These are phyloP conservation scores for Umbilicus rupestris DNA, from an alignment of 164 flowering plant genomes.

Conservation along the genomic window DNA sequence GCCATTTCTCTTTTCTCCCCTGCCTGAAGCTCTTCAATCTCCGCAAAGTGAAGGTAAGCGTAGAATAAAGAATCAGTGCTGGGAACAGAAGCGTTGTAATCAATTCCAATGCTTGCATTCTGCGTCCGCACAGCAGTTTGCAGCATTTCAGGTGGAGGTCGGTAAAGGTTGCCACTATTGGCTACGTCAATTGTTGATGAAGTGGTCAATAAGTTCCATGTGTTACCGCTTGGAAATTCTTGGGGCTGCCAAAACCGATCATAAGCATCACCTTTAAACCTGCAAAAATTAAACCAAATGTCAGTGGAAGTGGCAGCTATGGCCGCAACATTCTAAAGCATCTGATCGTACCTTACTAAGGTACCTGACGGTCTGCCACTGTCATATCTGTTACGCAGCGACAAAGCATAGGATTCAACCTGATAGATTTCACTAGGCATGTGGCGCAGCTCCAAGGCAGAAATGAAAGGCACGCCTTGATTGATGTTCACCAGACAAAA, in stretches of 20 bases:
- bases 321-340: no score
- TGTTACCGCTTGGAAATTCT: neutral
- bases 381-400: neutral
- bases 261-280: slow-evolving; percentile 3
- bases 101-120: neutral
- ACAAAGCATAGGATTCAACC: neutral
- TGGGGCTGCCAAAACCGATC: neutral
- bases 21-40: no score
- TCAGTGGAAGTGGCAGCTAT: no score
- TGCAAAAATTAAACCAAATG: neutral
- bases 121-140: neutral
- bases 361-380: neutral
- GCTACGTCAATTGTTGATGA: neutral
- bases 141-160: neutral
- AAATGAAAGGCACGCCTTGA: slow-evolving; percentile 19
- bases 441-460: slow-evolving; percentile 12
- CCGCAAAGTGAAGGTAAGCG: no score
- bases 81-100: neutral
- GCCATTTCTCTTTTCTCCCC: no score
- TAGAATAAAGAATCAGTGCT: neutral
- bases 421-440: neutral
- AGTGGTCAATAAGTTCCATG: slow-evolving; percentile 2
- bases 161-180: neutral
- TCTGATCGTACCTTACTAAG: neutral
- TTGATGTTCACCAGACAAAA: slow-evolving; percentile 21